Base-by-base conservation (phyloP, 2,329 filamentous ascomycete genomes). In the Fusarium sulawesiense region DNA sequence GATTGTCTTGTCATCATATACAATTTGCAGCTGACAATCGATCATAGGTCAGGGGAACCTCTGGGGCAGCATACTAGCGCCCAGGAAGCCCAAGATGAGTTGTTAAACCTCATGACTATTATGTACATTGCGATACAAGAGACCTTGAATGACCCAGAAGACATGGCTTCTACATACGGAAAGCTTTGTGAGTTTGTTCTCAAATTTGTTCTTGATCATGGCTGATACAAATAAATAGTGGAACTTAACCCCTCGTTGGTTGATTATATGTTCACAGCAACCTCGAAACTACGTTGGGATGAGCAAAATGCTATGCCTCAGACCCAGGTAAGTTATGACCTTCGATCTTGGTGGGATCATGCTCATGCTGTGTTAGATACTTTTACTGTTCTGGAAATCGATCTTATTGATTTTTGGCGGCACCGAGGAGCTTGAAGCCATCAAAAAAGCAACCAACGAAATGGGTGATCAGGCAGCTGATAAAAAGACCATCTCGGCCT, bases 341-440 rank as follows among this genome's bases (percentile, higher is more conserved):
- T 34, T 21, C 4, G 16, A 29, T n/a, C 23, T 25, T 12, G 27
- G 13, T 11, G 18, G 6, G 11, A 20, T 40, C 34, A 56, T 34
- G 46, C 73, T 80, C 46, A 81, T 60, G 32, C 29, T 11, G 11
- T 14, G 11, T 12, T 74, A 92, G 86, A 88, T 96, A 42, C 89
- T 97, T 56, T 83, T 98, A 10, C 83, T 98, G 3, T 88, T 97
- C 50, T 98, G 96, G 95, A 99, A 99, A 81, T 91, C 93, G 1
- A 88, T 97, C 11, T 83, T 98, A 18, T 86, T 98, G 4, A 87
- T 92, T 2, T 96, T 98, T 77, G 96, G 96, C 27, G 93, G 93
- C 42, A 90, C 89, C 40, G 80, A 88, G 56, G 90, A 94, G 68
- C 86, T 97, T 20, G 87, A 90, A 30, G 85, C 88, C 60, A 87